phyloP scores from a whole-genome alignment of 2,329 filamentous ascomycete species.

The Bipolaris victoriae region DNA sequence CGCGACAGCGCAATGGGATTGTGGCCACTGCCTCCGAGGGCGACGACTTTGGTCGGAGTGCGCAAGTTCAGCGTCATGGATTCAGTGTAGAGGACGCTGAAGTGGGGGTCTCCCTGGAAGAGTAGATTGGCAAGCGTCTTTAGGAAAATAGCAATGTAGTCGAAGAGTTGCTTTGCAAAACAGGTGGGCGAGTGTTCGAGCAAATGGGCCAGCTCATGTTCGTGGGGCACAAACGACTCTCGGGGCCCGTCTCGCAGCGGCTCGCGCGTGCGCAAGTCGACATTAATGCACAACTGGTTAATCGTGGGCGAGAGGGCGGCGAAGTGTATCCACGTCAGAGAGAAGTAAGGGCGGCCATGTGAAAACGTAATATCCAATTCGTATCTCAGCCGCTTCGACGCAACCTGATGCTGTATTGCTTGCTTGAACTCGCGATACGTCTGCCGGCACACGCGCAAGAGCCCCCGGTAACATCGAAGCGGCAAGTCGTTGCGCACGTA shows the following conservation, averaged over 20 bases:
- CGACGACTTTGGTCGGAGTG: constrained; percentile 33
- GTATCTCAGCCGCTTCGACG: constrained; percentile 33
- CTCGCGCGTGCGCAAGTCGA: constrained; percentile 39
- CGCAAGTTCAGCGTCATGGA: constrained; percentile 37
- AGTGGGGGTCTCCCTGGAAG: constrained; percentile 24
- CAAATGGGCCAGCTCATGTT: constrained; percentile 34
- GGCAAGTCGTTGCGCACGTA: constrained; percentile 39
- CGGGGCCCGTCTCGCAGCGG: constrained; percentile 23
- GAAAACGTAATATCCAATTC: constrained; percentile 39
- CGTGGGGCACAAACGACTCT: constrained; percentile 26
- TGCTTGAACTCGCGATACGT: constrained; percentile 36
- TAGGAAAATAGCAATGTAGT: constrained; percentile 41
- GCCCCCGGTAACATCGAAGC: constrained; percentile 36
- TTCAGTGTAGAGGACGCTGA: constrained; percentile 36
- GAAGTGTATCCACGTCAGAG: constrained; percentile 37
- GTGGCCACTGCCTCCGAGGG: constrained; percentile 15
- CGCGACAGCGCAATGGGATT: constrained; percentile 24
- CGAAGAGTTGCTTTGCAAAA: constrained; percentile 40
- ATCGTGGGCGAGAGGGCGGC: constrained; percentile 37
- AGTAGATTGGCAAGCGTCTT: constrained; percentile 37
- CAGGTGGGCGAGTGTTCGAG: constrained; percentile 34
- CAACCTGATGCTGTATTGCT: constrained; percentile 35
- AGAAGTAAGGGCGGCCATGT: constrained; percentile 44
- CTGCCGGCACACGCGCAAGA: constrained; percentile 33
- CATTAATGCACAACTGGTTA: constrained; percentile 38